Percentiles rank a stretch among this genome's conserved stretches.
Conservation (phyloP, 306 rosid genomes). For the Sicyos edulis region DNA sequence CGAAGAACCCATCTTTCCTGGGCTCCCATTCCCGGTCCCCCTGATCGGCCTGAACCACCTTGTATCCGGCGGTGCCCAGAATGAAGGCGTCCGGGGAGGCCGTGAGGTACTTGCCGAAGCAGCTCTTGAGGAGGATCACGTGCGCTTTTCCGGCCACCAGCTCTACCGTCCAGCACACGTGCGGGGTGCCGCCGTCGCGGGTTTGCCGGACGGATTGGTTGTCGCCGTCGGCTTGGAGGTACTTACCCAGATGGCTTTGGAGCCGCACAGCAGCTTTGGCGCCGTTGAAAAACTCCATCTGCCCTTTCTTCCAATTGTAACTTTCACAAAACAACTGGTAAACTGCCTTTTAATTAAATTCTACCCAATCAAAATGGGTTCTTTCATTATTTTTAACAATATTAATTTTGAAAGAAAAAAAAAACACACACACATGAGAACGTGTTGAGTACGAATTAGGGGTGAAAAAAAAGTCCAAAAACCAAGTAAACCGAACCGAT, state of each 20-base stretch:
- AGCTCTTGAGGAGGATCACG: slow-evolving; percentile 32
- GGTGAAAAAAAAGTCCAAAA: too few species aligned
- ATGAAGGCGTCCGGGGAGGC: slow-evolving; percentile 24
- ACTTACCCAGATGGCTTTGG: slow-evolving; percentile 36
- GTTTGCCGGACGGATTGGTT: slow-evolving; percentile 27
- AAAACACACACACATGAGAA: too few species aligned
- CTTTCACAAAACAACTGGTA: too few species aligned
- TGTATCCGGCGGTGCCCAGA: slow-evolving; percentile 30
- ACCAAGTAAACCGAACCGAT: too few species aligned
- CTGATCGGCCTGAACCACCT: slow-evolving; percentile 21
- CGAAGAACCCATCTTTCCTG: slow-evolving; percentile 26
- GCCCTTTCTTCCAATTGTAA: too few species aligned
- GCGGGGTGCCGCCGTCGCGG: slow-evolving; percentile 20
- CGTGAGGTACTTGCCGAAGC: slow-evolving; percentile 34
- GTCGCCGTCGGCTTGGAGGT: slow-evolving; percentile 31
- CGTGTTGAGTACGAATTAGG: too few species aligned
- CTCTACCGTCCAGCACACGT: slow-evolving; percentile 34
- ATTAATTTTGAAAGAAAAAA: too few species aligned
- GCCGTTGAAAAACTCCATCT: slow-evolving; percentile 38
- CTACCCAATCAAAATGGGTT: too few species aligned
- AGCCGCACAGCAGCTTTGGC: slow-evolving; percentile 32
- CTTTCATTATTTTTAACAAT: too few species aligned
- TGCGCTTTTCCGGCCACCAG: slow-evolving; percentile 27
- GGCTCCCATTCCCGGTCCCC: slow-evolving; percentile 36
- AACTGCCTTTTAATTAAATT: too few species aligned